Conservation (phyloP, 2,329 filamentous ascomycete species). For the Teratosphaeria zuluensis region DNA sequence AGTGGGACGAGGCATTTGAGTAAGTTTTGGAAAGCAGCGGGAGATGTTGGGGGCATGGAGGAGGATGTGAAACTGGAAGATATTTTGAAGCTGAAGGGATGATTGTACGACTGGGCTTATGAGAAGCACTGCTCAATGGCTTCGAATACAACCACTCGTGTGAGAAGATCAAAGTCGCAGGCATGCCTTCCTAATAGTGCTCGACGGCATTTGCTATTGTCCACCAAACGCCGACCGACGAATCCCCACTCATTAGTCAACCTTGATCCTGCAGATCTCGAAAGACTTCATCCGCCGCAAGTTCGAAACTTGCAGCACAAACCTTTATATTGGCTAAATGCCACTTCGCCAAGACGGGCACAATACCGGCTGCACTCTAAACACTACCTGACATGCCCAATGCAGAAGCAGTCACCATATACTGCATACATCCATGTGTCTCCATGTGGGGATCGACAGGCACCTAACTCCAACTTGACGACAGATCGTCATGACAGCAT, state of each 20-base stretch:
- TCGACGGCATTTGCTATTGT: neutral
- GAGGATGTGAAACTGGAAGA: constrained; percentile 45
- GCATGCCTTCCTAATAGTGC: constrained; percentile 19
- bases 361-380: neutral
- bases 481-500: neutral
- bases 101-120: neutral
- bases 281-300: too few species aligned
- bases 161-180: constrained; percentile 34
- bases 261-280: too few species aligned
- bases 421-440: neutral
- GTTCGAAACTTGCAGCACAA: too few species aligned
- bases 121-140: neutral
- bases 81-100: constrained; percentile 34
- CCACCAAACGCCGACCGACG: neutral
- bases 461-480: neutral
- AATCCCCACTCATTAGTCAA: neutral
- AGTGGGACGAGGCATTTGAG: constrained; percentile 65
- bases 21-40: constrained; percentile 73
- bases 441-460: neutral
- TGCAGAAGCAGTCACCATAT: neutral
- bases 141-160: neutral
- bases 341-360: too few species aligned
- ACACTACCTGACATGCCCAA: neutral
- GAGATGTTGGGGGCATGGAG: constrained; percentile 48
- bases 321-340: too few species aligned